Base-by-base conservation (phyloP, 2,329 filamentous ascomycete genomes). In the Microdochium bolleyi region DNA sequence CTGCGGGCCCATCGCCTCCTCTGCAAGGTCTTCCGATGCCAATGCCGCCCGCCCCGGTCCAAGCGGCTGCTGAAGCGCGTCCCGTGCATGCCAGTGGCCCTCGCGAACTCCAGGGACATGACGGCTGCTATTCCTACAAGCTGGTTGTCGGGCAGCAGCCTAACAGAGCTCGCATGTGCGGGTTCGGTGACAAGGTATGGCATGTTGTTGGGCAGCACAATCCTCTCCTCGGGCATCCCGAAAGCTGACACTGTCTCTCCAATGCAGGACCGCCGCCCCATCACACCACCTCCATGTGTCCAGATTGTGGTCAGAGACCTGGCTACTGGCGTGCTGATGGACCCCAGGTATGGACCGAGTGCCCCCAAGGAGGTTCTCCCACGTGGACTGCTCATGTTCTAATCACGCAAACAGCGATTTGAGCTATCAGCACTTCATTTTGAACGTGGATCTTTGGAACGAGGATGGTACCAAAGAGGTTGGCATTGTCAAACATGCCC, bases 211-310 rank as follows among this genome's bases (percentile, higher is more conserved):
- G 13, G 16, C 7, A 7, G 16, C 21, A 22, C 4, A 22, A 19
- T 5, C 41, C 16, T 7, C 41, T 22, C 7, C 34, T 46, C 22
- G n/a, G 19, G 41, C 41, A 30, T 11, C 5, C 27, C 11, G 27
- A 11, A 30, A 11, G 5, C 27, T 30, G 27, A 30, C 27, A 30
- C n/a, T 30, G 11, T 30, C 7, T 14, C 16, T 49, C 24, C 38
- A 30, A 24, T 51, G 53, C 63, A 95, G 88, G 94, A 99, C 69
- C 88, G 94, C 58, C 82, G 94, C 58, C 94, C 94, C 24, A 96
- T 99, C 61, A 97, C 94, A 25, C 92, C 94, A 14, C 94, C 94
- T 22, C 92, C 94, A 2, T 96, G 92, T 69, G 87, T 97, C 51
- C 82, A 87, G 57, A 80, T 97, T 13, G 78, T 94, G 38, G 86